A percentile compares a stretch with the other conserved stretches of the same genome.
Evolutionary conservation across 192 early-diverging fungal species (phyloP).

Genomic region (Phlyctochytrium arcticum): DNA sequence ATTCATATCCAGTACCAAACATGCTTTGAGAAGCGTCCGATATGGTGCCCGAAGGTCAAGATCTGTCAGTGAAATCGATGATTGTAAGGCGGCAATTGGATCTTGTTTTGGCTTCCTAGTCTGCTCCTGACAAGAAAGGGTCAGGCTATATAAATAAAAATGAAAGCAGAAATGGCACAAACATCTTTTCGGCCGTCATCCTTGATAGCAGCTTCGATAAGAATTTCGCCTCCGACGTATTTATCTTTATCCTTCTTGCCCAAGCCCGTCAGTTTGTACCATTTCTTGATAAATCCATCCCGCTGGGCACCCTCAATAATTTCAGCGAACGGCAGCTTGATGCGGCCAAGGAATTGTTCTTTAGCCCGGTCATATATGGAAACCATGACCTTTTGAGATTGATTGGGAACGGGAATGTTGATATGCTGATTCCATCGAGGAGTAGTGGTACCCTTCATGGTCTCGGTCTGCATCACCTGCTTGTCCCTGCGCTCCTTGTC

Average conservation of each 20-base stretch:
- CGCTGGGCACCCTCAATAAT: constrained; percentile 31
- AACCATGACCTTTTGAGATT: constrained; percentile 41
- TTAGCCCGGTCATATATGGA: constrained; percentile 46
- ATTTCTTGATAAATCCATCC: constrained; percentile 31
- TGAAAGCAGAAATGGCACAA: neutral
- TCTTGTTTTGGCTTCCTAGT: neutral
- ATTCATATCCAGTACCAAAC: constrained; percentile 44
- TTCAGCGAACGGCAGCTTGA: constrained; percentile 37
- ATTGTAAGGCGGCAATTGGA: neutral
- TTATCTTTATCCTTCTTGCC: constrained; percentile 50
- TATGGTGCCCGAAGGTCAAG: constrained; percentile 41
- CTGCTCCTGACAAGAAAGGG: neutral
- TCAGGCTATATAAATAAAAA: neutral
- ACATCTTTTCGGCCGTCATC: constrained; percentile 14
- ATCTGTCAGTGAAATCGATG: constrained; percentile 14
- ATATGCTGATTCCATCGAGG: constrained; percentile 52
- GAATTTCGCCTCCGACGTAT: constrained; percentile 53
- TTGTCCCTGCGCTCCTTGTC: constrained; percentile 21
- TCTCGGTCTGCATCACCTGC: constrained; percentile 44
- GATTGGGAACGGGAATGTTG: constrained; percentile 28
- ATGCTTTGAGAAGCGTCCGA: constrained; percentile 36
- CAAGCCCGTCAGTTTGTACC: constrained; percentile 33
- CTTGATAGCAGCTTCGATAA: constrained; percentile 38
- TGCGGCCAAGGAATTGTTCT: constrained; percentile 49
- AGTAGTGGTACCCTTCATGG: constrained; percentile 23